Evolutionary conservation across 176 grass and related monocot species (phyloP).

Genomic region (Tillandsia fasciculata): DNA sequence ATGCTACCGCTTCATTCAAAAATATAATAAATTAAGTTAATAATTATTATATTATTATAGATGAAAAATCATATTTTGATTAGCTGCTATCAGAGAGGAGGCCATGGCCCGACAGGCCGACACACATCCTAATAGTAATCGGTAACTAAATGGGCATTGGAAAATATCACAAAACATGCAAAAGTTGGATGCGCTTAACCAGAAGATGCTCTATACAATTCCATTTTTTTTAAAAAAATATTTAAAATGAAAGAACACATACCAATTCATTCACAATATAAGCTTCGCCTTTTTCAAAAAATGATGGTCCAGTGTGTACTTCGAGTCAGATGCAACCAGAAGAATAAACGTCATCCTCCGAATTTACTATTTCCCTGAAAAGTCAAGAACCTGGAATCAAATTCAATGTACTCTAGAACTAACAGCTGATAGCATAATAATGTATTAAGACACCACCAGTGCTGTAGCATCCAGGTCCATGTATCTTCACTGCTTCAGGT

Average conservation of each 20-base stretch:
- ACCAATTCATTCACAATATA: conserved; percentile 59
- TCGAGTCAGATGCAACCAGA: conserved; percentile 79
- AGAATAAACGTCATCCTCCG: conserved; percentile 66
- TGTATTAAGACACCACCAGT: no score
- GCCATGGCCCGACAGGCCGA: no score
- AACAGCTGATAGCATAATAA: no score
- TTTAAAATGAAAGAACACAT: conserved; percentile 18
- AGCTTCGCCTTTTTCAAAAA: conserved; percentile 36
- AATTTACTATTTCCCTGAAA: conserved; percentile 43
- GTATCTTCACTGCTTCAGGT: no score
- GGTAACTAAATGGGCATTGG: no score
- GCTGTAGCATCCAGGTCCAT: no score
- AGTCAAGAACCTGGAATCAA: conserved; percentile 15
- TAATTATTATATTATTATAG: no score
- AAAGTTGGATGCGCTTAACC: not conserved
- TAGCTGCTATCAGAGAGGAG: no score
- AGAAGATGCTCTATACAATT: not conserved
- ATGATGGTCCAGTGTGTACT: conserved; percentile 53
- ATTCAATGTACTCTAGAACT: not conserved
- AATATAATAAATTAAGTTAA: no score
- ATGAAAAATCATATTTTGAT: no score
- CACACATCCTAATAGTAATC: no score
- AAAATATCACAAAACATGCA: not conserved
- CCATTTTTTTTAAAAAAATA: not conserved
- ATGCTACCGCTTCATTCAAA: no score